Percentiles rank a stretch among this genome's conserved stretches.
phyloP scores from a whole-genome alignment of 164 flowering plant genomes.

The Vitis labrusca region DNA sequence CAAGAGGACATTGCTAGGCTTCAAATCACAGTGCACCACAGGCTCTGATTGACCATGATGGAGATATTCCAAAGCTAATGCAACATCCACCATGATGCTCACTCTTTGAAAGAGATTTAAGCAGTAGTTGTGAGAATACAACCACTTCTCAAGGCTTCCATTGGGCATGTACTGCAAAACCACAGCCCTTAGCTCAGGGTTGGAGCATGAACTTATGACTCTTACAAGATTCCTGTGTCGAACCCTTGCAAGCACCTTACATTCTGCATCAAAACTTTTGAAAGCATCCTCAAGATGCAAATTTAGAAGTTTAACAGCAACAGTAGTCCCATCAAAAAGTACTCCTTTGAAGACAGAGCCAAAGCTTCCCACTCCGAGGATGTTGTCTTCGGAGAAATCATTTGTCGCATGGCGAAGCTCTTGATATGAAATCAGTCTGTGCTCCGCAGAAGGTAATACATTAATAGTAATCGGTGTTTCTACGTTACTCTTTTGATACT shows the following conservation, averaged over 20 bases:
- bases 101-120: not conserved
- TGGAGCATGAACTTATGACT: constrained; percentile 2
- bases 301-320: not conserved
- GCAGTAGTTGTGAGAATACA: not conserved
- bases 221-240: constrained; percentile 13
- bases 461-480: too few relatives aligned
- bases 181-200: not conserved
- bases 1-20: constrained; percentile 17
- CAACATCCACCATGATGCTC: constrained; percentile 1
- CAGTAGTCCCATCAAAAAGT: not conserved
- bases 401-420: constrained; percentile 1
- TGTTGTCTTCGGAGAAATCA: constrained; percentile 2
- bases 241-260: constrained; percentile 3
- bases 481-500: not conserved
- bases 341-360: not conserved
- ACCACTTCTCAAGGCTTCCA: constrained; percentile 4
- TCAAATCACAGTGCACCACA: constrained; percentile 23
- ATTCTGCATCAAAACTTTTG: constrained; percentile 7
- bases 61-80: constrained; percentile 17
- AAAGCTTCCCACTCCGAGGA: constrained; percentile 8
- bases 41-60: constrained; percentile 17
- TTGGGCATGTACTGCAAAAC: constrained; percentile 2
- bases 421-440: not conserved
- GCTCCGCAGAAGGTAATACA: not conserved
- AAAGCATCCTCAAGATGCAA: not conserved